These are phyloP conservation scores for Emmonsia crescens DNA, from an alignment of 2,329 filamentous ascomycete species.

Conservation along the genomic window DNA sequence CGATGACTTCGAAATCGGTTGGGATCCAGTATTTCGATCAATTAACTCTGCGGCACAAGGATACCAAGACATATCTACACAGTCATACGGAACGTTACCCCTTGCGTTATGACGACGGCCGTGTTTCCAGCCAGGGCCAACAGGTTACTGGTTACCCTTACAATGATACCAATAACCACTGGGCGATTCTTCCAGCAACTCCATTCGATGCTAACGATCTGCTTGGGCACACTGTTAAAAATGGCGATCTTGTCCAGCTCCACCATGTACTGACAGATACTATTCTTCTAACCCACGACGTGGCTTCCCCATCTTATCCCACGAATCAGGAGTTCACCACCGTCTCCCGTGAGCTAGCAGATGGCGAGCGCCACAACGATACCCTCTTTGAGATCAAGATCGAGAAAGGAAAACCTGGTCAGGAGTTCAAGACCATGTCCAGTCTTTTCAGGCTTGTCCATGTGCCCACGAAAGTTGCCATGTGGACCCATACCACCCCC, in stretches of 20 bases:
- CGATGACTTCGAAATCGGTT: conserved; percentile 78
- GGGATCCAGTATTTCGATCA: conserved; percentile 82
- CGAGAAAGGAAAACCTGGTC: conserved; percentile 67
- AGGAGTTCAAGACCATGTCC: conserved; percentile 82
- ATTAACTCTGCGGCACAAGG: conserved; percentile 86
- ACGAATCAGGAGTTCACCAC: conserved; percentile 99
- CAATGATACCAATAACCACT: conserved; percentile 98
- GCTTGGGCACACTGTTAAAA: conserved; percentile 56
- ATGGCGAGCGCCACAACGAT: conserved; percentile 67
- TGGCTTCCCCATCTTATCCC: conserved; percentile 88
- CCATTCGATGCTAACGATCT: conserved; percentile 43
- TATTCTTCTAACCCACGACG: conserved; percentile 84
- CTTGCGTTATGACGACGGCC: conserved; percentile 90
- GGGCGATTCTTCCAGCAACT: conserved; percentile 72
- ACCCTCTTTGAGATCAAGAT: conserved; percentile 88
- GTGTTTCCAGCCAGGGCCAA: conserved; percentile 93
- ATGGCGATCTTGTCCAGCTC: conserved; percentile 77
- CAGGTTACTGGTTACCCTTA: conserved; percentile 97
- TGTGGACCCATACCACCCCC: conserved; percentile 95
- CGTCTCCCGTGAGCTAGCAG: conserved; percentile 59
- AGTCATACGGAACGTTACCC: conserved; percentile 85
- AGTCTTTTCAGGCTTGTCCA: conserved; percentile 95
- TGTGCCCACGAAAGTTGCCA: conserved; percentile 86
- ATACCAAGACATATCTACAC: conserved; percentile 92
- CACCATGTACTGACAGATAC: conserved; percentile 78